phyloP scores from a whole-genome alignment of 2,329 filamentous ascomycete genomes.

The Cladosporium halotolerans region DNA sequence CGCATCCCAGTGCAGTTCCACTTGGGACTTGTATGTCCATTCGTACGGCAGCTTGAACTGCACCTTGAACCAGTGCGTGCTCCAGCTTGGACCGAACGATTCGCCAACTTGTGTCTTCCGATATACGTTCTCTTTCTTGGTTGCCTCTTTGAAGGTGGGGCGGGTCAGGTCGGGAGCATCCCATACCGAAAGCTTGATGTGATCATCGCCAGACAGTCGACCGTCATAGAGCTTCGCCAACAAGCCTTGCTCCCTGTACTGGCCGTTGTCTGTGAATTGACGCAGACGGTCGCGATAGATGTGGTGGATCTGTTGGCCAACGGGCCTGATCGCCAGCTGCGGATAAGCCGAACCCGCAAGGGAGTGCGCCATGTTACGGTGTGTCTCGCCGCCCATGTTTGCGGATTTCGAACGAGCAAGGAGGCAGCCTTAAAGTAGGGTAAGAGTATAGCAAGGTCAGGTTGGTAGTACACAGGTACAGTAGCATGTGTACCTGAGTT shows the following conservation, averaged over 20 bases:
- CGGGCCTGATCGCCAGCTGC: slow-evolving; percentile 45
- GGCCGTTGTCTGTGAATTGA: slow-evolving; percentile 72
- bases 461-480: no score
- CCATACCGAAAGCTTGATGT: slow-evolving; percentile 69
- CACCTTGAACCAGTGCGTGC: slow-evolving; percentile 95
- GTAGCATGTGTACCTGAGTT: no score
- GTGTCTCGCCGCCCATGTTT: slow-evolving; percentile 34
- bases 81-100: slow-evolving; percentile 89
- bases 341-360: slow-evolving; percentile 38
- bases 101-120: slow-evolving; percentile 66
- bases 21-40: slow-evolving; percentile 66
- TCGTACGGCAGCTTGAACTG: slow-evolving; percentile 68
- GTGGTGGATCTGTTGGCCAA: slow-evolving; percentile 72
- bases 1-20: slow-evolving; percentile 96
- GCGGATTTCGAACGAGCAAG: not conserved
- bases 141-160: slow-evolving; percentile 81
- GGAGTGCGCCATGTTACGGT: slow-evolving; percentile 18
- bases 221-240: slow-evolving; percentile 67
- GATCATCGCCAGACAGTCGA: slow-evolving; percentile 58
- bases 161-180: slow-evolving; percentile 66
- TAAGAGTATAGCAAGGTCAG: not conserved
- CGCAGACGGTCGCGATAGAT: slow-evolving; percentile 80
- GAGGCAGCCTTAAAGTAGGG: not conserved
- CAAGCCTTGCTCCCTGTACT: slow-evolving; percentile 42
- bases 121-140: slow-evolving; percentile 59